phyloP scores from a whole-genome alignment of 257 asterid genomes.

The Apocynum venetum region DNA sequence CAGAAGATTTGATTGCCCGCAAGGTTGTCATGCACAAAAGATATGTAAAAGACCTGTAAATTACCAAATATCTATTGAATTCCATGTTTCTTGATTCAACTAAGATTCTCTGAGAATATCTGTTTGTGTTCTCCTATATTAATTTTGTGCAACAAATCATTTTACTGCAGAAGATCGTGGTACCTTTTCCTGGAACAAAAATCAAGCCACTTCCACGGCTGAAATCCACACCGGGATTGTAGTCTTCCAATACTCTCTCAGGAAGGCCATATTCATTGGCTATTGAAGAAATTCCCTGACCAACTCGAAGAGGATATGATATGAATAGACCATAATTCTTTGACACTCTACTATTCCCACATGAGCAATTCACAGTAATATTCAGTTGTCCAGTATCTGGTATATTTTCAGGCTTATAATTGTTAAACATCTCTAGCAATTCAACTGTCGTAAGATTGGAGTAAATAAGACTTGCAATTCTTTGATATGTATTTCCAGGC shows the following conservation, averaged over 20 bases:
- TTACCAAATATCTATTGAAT: no score
- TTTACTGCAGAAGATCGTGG: slow-evolving; percentile 3
- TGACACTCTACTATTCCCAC: slow-evolving; percentile 56
- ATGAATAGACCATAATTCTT: slow-evolving; percentile 54
- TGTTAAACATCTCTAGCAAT: slow-evolving; percentile 52
- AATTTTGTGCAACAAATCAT: not conserved
- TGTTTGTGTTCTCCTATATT: no score
- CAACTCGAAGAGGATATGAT: slow-evolving; percentile 55
- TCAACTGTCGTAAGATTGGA: slow-evolving; percentile 59
- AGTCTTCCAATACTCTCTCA: slow-evolving; percentile 46
- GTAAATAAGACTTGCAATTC: slow-evolving; percentile 29
- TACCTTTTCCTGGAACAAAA: slow-evolving; percentile 66
- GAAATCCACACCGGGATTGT: slow-evolving; percentile 55
- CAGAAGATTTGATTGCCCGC: no score
- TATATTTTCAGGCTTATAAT: slow-evolving; percentile 21
- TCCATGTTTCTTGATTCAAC: no score
- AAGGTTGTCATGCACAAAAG: not conserved
- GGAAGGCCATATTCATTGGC: slow-evolving; percentile 33
- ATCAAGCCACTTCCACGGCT: slow-evolving; percentile 52
- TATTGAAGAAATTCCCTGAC: slow-evolving; percentile 31
- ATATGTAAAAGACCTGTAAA: not conserved
- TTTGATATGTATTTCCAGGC: slow-evolving; percentile 26
- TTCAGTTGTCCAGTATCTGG: slow-evolving; percentile 31
- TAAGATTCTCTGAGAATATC: not conserved
- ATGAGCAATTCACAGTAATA: slow-evolving; percentile 54